Conservation (phyloP, 2,329 filamentous ascomycete species). For the Fusarium penzigii region DNA sequence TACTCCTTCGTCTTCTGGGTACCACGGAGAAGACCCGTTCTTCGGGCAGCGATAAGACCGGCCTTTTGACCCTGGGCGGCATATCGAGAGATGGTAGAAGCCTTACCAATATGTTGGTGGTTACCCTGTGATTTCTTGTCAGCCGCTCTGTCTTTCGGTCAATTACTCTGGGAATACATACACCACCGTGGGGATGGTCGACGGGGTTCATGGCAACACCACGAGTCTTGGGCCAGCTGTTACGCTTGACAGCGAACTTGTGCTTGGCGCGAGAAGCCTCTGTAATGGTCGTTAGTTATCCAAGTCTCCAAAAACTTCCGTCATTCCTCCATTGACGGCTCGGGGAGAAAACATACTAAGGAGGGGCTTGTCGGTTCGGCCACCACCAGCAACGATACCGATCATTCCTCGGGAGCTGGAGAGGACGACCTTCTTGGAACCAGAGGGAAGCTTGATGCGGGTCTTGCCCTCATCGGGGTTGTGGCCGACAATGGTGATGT, state of each 20-base stretch:
- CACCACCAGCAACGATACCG: slow-evolving; percentile 98
- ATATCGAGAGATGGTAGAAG: slow-evolving; percentile 98
- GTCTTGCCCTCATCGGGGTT: slow-evolving; percentile 99
- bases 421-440: slow-evolving; percentile 98
- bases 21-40: slow-evolving; percentile 99
- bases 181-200: slow-evolving; percentile 96
- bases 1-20: slow-evolving; percentile 99
- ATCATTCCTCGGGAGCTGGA: slow-evolving; percentile 96
- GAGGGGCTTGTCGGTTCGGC: slow-evolving; percentile 99
- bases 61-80: slow-evolving; percentile 99
- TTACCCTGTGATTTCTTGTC: slow-evolving; percentile 68
- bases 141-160: slow-evolving; percentile 38
- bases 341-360: slow-evolving; percentile 64
- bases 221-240: slow-evolving; percentile 99
- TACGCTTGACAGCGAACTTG: slow-evolving; percentile 99
- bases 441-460: slow-evolving; percentile 97
- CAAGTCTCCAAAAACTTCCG: background rate
- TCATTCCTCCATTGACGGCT: background rate
- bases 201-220: slow-evolving; percentile 99
- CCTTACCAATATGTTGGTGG: slow-evolving; percentile 99
- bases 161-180: slow-evolving; percentile 43
- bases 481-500: slow-evolving; percentile 96
- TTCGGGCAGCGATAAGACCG: slow-evolving; percentile 99
- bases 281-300: slow-evolving; percentile 50
- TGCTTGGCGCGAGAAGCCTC: slow-evolving; percentile 99